Conservation (phyloP, 2,329 filamentous ascomycete species). For the Cercospora zeina region DNA sequence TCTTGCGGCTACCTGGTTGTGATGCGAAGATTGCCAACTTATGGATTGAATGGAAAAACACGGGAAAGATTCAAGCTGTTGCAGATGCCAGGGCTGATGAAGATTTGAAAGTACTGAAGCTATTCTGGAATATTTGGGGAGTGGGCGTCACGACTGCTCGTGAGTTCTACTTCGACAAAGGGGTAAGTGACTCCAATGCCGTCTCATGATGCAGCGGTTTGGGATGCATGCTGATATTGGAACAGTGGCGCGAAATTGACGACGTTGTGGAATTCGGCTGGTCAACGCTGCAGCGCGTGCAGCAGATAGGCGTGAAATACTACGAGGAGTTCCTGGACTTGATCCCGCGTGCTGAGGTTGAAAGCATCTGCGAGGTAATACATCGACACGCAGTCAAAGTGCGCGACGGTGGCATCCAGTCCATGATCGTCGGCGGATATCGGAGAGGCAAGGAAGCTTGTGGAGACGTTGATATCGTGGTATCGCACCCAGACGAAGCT, state of each 20-base stretch:
- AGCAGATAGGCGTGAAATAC: slow-evolving; percentile 92
- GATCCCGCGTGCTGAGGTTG: slow-evolving; percentile 73
- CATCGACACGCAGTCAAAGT: slow-evolving; percentile 66
- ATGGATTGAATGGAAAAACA: slow-evolving; percentile 71
- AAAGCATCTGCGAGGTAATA: slow-evolving; percentile 65
- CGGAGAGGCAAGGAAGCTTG: slow-evolving; percentile 71
- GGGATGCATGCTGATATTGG: background rate
- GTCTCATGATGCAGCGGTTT: too few species aligned
- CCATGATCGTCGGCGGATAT: slow-evolving; percentile 75
- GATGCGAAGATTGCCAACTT: slow-evolving; percentile 75
- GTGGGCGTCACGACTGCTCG: slow-evolving; percentile 78
- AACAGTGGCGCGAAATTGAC: slow-evolving; percentile 73
- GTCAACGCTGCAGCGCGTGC: slow-evolving; percentile 70
- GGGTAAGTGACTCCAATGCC: slow-evolving; percentile 38
- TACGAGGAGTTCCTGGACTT: slow-evolving; percentile 78
- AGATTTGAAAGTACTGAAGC: slow-evolving; percentile 62
- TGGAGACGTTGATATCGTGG: slow-evolving; percentile 82
- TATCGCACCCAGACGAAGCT: slow-evolving; percentile 72
- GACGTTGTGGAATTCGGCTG: slow-evolving; percentile 84
- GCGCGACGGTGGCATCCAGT: slow-evolving; percentile 56
- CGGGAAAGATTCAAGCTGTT: slow-evolving; percentile 61
- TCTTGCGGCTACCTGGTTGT: slow-evolving; percentile 69
- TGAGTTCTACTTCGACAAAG: slow-evolving; percentile 72
- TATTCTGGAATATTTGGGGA: slow-evolving; percentile 89
- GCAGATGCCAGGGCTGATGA: slow-evolving; percentile 64